Evolutionary conservation across 31 red algal genomes (phyloP), one percentile per base, ranked within the genome.

Genomic region (Asparagopsis taxiformis): DNA sequence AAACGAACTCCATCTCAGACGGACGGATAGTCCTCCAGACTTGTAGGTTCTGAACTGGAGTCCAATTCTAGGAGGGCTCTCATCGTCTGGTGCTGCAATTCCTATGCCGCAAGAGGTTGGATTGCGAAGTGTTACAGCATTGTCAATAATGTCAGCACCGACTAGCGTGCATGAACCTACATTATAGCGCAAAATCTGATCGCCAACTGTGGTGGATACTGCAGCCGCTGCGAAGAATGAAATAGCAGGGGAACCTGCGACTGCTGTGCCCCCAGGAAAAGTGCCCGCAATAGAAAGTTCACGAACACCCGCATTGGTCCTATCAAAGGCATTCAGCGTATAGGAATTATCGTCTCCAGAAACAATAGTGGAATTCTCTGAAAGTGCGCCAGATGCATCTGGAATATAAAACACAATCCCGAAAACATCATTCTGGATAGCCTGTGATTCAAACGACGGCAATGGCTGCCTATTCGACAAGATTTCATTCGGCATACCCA

Each of bases 11-110:
- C 64, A 80, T 33, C 43, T 69, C 64, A 80, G 29, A 24, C 58
- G 55, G 26, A 80, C 49, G 8, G 64, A 55, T 17, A 80, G 69
- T 51, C 69, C 65, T 28, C 63, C 76, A 15, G 76, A 80, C 54
- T 80, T 80, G 37, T 50, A 80, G 15, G 76, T 50, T 28, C 76
- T 64, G 28, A 80, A 70, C 26, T 70, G 76, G 29, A 65, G 36
- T 49, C 64, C 64, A 33, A 80, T 31, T 37, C 35, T 79, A 13
- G 75, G 49, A 50, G 16, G 55, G 30, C 10, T 65, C 31, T 48
- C 38, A 48, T 68, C 64, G 35, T 51, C 31, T 21, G 46, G 21
- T 23, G 53, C 63, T 28, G 76, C 76, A 56, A 80, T 58, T 55
- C 76, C 62, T 21, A 80, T 64, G n/a, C 52, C 64, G 26, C 76